phyloP scores from a whole-genome alignment of 2,329 filamentous ascomycete species.

The Xylaria sp. region DNA sequence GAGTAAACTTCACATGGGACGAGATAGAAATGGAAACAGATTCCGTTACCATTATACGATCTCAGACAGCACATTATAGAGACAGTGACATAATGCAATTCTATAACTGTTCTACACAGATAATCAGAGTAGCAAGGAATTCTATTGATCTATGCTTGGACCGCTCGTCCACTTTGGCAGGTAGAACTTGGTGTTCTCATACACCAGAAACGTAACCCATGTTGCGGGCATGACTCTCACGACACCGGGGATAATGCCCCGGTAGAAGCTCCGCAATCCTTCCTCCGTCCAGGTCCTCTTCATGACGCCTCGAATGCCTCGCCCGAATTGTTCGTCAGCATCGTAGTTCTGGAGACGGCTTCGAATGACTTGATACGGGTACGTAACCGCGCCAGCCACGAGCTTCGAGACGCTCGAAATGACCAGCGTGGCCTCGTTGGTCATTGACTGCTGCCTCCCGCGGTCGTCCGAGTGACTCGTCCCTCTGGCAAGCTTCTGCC shows the following conservation, averaged over 20 bases:
- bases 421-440: constrained; percentile 80
- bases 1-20: no score
- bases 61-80: background rate
- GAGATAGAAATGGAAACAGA: background rate
- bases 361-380: constrained; percentile 93
- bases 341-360: constrained; percentile 91
- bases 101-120: constrained; percentile 1
- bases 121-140: background rate
- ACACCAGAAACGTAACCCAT: constrained; percentile 96
- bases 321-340: constrained; percentile 78
- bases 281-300: constrained; percentile 81
- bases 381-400: constrained; percentile 88
- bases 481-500: constrained; percentile 34
- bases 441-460: constrained; percentile 59
- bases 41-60: background rate
- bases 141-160: constrained; percentile 23
- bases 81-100: constrained; percentile 17
- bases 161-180: constrained; percentile 59
- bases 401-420: constrained; percentile 86
- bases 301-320: constrained; percentile 76
- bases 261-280: constrained; percentile 87
- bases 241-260: constrained; percentile 88
- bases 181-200: constrained; percentile 89
- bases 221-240: constrained; percentile 92
- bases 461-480: constrained; percentile 41